A percentile compares a stretch with the other conserved stretches of the same genome.
These are phyloP conservation scores for Nothophytophthora sp. DNA, from an alignment of 352 stramenopile species.

Conservation along the genomic window DNA sequence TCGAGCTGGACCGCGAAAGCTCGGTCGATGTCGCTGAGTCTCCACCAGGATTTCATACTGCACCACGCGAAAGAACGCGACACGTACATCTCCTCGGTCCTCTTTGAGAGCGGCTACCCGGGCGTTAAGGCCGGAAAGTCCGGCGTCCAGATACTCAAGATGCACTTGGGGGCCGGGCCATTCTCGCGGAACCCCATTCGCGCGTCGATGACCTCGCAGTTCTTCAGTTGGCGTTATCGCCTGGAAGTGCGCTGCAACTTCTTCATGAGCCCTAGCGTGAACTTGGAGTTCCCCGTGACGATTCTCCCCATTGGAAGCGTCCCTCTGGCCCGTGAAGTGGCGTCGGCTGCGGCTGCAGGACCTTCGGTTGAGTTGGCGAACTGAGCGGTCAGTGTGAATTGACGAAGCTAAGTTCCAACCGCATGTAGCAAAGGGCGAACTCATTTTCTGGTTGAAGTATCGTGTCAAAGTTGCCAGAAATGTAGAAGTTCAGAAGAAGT, in stretches of 20 bases:
- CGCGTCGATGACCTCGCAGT: constrained; percentile 12
- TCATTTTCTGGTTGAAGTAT: no score
- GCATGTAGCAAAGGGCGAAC: no score
- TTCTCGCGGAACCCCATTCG: constrained; percentile 14
- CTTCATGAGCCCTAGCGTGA: constrained; percentile 21
- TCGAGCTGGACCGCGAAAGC: constrained; percentile 24
- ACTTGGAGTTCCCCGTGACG: constrained; percentile 27
- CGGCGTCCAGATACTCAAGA: constrained; percentile 15
- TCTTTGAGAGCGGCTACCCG: constrained; percentile 16
- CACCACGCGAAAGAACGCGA: constrained; percentile 5
- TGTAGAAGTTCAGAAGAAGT: constrained; percentile 2
- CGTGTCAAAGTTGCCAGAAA: no score
- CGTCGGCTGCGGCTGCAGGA: constrained; percentile 3
- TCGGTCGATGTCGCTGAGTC: constrained; percentile 16
- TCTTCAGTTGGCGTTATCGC: constrained; percentile 14
- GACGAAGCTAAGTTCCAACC: no score
- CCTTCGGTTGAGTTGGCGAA: constrained; percentile 1
- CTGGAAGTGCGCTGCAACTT: constrained; percentile 27
- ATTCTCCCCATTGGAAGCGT: constrained; percentile 16
- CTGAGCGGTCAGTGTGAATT: no score
- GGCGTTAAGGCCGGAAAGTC: constrained; percentile 16
- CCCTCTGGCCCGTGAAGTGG: background rate
- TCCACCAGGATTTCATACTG: constrained; percentile 21
- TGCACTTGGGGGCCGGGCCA: constrained; percentile 18
- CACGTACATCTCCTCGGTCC: constrained; percentile 17